phyloP scores from a whole-genome alignment of 345 rosid species.

The Camelina laxa region DNA sequence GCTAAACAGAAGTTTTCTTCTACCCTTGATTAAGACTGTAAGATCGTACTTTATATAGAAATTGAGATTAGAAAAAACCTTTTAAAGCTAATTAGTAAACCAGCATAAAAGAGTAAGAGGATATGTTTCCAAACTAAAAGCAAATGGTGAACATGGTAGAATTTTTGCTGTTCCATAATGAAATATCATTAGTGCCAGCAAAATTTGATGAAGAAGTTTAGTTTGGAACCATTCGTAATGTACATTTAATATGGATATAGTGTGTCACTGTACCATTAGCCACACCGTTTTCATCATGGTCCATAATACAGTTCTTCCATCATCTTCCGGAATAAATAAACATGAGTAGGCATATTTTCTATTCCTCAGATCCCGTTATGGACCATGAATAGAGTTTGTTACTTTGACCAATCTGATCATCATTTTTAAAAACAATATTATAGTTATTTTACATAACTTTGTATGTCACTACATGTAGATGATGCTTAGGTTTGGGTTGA shows the following conservation, averaged over 20 bases:
- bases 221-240: slow-evolving; percentile 4
- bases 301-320: slow-evolving; percentile 4
- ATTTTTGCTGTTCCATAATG: neutral
- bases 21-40: slow-evolving; percentile 5
- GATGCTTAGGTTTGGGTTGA: neutral
- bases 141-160: neutral
- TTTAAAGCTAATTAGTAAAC: neutral
- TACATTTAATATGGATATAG: slow-evolving; percentile 22
- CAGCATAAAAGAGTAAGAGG: neutral
- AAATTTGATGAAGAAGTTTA: slow-evolving; percentile 27
- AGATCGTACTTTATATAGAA: neutral
- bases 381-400: neutral
- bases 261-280: slow-evolving; percentile 21
- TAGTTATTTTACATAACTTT: neutral
- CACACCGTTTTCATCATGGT: neutral
- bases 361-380: neutral
- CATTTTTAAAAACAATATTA: neutral
- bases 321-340: slow-evolving; percentile 28
- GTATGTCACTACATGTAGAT: too few species aligned
- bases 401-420: neutral
- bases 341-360: neutral
- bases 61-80: neutral
- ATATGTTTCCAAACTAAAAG: neutral
- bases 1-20: slow-evolving; percentile 7
- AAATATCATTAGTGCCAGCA: slow-evolving; percentile 29